A percentile compares a stretch with the other conserved stretches of the same genome.
These are phyloP conservation scores for Fusarium pilosicola DNA, from an alignment of 2,329 filamentous ascomycete genomes.

Conservation along the genomic window DNA sequence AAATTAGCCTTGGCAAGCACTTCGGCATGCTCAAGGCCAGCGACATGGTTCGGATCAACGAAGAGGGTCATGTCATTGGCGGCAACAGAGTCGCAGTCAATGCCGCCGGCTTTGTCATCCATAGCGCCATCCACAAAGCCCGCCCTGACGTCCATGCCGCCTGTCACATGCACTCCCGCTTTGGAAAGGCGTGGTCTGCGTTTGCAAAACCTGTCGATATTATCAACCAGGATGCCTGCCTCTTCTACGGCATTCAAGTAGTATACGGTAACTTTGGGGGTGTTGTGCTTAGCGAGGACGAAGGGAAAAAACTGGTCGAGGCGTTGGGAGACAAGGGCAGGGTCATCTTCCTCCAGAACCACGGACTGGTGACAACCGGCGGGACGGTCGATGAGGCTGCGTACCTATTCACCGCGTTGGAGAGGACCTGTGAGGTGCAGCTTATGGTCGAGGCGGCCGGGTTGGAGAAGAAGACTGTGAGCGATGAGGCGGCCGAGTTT, in stretches of 20 bases:
- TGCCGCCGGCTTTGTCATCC: background rate
- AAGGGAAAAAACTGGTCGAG: background rate
- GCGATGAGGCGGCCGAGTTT: background rate
- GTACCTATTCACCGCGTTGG: background rate
- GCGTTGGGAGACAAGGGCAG: background rate
- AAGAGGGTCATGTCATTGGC: background rate
- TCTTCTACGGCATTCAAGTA: background rate
- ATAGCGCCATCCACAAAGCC: background rate
- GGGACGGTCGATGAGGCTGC: background rate
- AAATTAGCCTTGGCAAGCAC: background rate
- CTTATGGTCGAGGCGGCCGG: background rate
- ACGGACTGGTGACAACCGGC: background rate
- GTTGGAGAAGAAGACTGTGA: background rate
- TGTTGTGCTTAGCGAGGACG: background rate
- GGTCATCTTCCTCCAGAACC: background rate
- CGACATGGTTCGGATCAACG: background rate
- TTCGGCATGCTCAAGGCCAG: background rate
- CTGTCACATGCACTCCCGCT: background rate
- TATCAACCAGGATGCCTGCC: background rate
- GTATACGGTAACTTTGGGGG: background rate
- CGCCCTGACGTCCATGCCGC: background rate
- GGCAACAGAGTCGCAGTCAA: background rate
- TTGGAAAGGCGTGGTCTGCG: background rate
- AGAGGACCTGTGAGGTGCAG: background rate
- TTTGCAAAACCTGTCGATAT: background rate